Evolutionary conservation across 495 filamentous ascomycete genomes (phyloP).

Genomic region (Penicillium angulare): DNA sequence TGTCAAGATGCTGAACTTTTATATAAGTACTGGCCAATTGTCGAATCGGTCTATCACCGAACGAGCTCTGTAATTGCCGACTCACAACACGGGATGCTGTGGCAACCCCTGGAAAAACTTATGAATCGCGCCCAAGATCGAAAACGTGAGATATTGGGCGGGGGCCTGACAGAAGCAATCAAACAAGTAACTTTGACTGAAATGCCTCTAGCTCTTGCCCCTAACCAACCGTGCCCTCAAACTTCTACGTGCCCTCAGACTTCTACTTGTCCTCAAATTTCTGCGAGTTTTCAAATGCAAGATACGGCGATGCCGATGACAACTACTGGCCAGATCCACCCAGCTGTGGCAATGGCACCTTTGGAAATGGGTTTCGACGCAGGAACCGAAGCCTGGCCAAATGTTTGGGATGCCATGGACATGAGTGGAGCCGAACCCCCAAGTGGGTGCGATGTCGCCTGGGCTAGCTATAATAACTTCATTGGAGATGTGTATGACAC

Average conservation of each 20-base stretch:
- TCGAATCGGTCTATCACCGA: constrained; percentile 57
- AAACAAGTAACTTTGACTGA: not conserved
- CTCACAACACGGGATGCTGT: constrained; percentile 59
- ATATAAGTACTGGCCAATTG: constrained; percentile 69
- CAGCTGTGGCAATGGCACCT: not conserved
- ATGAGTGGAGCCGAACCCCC: constrained; percentile 4
- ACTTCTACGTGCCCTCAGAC: no score
- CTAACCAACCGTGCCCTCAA: not conserved
- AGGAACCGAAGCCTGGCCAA: constrained; percentile 23
- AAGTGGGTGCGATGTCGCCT: constrained; percentile 21
- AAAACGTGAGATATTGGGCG: constrained; percentile 20
- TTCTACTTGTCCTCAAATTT: not conserved
- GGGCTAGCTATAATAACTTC: constrained; percentile 36
- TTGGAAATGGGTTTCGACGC: not conserved
- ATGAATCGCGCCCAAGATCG: constrained; percentile 42
- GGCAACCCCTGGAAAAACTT: constrained; percentile 68
- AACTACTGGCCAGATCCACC: constrained; percentile 1
- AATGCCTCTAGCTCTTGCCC: not conserved
- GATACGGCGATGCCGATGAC: constrained; percentile 3
- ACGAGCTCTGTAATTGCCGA: constrained; percentile 52
- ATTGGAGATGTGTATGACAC: constrained; percentile 32
- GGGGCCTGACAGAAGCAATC: not conserved
- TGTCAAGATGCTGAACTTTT: constrained; percentile 60
- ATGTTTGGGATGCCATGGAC: constrained; percentile 36
- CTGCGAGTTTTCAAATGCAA: not conserved